Evolutionary conservation across 164 flowering plant species (phyloP).

Genomic region (Litsea cubeba): DNA sequence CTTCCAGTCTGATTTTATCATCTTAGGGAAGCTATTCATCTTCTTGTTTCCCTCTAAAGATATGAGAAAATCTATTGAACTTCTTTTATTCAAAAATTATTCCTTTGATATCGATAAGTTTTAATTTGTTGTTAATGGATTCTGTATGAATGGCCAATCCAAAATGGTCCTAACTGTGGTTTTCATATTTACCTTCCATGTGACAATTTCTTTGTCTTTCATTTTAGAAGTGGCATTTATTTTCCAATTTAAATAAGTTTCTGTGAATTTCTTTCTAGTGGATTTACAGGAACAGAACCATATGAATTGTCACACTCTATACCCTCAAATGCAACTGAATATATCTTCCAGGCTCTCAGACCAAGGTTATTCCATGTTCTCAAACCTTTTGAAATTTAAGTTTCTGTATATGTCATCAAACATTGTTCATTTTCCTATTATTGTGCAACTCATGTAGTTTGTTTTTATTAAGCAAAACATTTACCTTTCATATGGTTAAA

Average conservation of each 20-base stretch:
- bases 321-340: slow-evolving; percentile 65
- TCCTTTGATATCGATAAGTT: no score
- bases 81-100: no score
- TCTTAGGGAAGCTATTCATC: no score
- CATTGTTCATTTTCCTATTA: no score
- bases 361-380: slow-evolving; percentile 39
- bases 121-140: background rate
- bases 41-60: no score
- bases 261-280: slow-evolving; percentile 27
- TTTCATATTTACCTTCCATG: background rate
- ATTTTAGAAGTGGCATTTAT: background rate
- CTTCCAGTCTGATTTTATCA: no score
- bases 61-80: no score
- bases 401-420: no score
- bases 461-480: no score
- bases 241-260: background rate
- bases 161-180: background rate
- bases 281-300: slow-evolving; percentile 29
- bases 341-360: slow-evolving; percentile 64
- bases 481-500: no score
- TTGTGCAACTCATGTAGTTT: no score
- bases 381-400: no score
- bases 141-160: background rate
- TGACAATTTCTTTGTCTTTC: background rate
- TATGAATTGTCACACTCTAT: slow-evolving; percentile 40